phyloP scores from a whole-genome alignment of 2,329 filamentous ascomycete genomes.

The Cryphonectria naterciae region DNA sequence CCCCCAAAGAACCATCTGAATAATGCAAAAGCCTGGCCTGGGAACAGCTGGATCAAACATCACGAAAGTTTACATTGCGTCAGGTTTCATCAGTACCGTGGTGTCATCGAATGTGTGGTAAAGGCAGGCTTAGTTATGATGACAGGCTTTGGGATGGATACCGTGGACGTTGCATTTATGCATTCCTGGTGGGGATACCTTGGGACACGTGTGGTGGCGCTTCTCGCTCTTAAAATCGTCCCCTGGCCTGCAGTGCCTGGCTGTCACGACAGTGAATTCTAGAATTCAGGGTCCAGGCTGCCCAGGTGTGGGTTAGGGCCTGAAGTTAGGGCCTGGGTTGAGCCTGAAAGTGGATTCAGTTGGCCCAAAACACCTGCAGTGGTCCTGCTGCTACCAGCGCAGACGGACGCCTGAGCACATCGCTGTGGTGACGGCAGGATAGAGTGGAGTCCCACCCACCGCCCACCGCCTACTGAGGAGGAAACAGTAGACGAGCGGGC shows the following conservation, averaged over 20 bases:
- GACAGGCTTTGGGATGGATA: neutral
- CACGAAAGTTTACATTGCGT: neutral
- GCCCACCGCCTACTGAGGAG: neutral
- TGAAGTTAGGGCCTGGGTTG: slow-evolving; percentile 1
- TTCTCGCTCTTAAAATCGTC: neutral
- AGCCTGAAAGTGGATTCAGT: neutral
- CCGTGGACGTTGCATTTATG: slow-evolving; percentile 1
- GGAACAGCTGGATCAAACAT: neutral
- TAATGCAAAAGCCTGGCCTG: neutral
- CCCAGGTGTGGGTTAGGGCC: slow-evolving; percentile 2
- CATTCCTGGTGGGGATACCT: neutral
- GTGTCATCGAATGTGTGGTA: neutral
- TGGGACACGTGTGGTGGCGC: slow-evolving; percentile 4
- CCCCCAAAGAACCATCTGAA: neutral
- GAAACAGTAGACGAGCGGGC: neutral
- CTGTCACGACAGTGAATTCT: neutral
- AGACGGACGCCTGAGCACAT: neutral
- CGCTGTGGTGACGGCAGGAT: neutral
- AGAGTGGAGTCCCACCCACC: neutral
- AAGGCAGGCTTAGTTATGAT: neutral
- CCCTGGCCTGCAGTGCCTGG: neutral
- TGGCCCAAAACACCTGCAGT: neutral
- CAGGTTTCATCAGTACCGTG: neutral
- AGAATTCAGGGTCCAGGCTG: neutral
- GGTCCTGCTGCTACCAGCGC: neutral